These are phyloP conservation scores for Myxozyma geophila DNA, from an alignment of 805 yeast genomes.

Conservation along the genomic window DNA sequence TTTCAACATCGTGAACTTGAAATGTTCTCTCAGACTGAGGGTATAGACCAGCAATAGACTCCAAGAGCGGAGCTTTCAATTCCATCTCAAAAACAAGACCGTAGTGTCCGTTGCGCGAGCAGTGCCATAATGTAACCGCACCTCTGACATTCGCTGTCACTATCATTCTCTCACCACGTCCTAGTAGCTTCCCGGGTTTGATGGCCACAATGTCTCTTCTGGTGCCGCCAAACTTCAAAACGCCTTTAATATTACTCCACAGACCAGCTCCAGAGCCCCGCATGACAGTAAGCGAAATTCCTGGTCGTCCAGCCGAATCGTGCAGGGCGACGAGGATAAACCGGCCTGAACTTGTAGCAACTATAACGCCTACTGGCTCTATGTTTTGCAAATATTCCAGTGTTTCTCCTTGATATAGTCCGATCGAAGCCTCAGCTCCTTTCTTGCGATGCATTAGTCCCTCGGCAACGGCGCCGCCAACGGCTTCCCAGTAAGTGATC, in stretches of 20 bases:
- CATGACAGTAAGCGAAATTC: constrained; percentile 39
- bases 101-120: constrained; percentile 53
- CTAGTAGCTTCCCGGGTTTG: constrained; percentile 56
- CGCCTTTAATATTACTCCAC: constrained; percentile 40
- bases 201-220: constrained; percentile 60
- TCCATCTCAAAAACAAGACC: constrained; percentile 48
- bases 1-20: constrained; percentile 65
- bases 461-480: constrained; percentile 69
- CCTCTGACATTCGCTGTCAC: constrained; percentile 53
- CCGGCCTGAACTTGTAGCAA: constrained; percentile 73
- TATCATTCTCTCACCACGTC: constrained; percentile 55
- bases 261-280: constrained; percentile 41
- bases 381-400: constrained; percentile 62
- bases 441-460: constrained; percentile 55
- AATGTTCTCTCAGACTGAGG: constrained; percentile 59
- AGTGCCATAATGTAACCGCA: constrained; percentile 54
- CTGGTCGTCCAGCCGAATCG: constrained; percentile 70
- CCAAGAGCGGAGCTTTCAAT: constrained; percentile 47
- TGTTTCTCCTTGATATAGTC: constrained; percentile 53
- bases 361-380: constrained; percentile 74
- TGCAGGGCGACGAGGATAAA: constrained; percentile 64
- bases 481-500: constrained; percentile 72
- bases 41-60: constrained; percentile 53
- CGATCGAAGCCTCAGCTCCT: constrained; percentile 41
- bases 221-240: constrained; percentile 37